Evolutionary conservation across 805 yeast species (phyloP).

Genomic region (Yamadazyma endophytica): DNA sequence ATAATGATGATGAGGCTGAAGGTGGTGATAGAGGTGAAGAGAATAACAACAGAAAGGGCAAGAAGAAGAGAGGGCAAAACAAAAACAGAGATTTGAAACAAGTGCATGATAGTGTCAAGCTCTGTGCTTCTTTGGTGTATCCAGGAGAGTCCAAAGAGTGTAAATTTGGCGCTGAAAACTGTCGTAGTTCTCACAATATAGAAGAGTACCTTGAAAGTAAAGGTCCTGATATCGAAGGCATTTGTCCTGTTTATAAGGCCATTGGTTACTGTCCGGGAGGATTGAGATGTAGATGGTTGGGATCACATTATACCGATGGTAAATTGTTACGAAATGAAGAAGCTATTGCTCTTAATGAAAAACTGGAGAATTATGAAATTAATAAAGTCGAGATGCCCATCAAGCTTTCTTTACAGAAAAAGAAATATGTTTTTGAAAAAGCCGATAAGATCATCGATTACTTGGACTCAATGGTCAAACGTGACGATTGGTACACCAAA

Average conservation of each 20-base stretch:
- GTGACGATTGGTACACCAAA: constrained; percentile 28
- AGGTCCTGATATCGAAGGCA: constrained; percentile 67
- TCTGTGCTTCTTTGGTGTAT: constrained; percentile 64
- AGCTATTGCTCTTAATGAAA: constrained; percentile 26
- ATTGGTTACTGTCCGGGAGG: constrained; percentile 93
- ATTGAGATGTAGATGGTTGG: constrained; percentile 85
- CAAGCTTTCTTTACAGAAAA: constrained; percentile 53
- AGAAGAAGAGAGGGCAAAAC: constrained; percentile 74
- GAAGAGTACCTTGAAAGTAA: constrained; percentile 60
- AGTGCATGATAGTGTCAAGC: constrained; percentile 53
- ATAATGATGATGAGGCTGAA: constrained; percentile 43
- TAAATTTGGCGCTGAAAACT: constrained; percentile 61
- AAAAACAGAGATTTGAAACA: constrained; percentile 76
- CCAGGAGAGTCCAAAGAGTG: constrained; percentile 49
- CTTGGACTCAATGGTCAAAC: constrained; percentile 57
- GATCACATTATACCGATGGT: constrained; percentile 58
- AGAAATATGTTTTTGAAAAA: constrained; percentile 52
- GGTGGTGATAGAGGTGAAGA: constrained; percentile 37
- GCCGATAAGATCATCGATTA: constrained; percentile 59
- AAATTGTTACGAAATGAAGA: constrained; percentile 43
- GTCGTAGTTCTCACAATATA: constrained; percentile 77
- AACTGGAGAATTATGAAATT: constrained; percentile 48
- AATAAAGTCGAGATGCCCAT: constrained; percentile 52
- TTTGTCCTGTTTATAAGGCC: constrained; percentile 78
- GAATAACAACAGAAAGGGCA: constrained; percentile 26